Conservation (phyloP, 257 asterid species). For the Penstemon barbatus region DNA sequence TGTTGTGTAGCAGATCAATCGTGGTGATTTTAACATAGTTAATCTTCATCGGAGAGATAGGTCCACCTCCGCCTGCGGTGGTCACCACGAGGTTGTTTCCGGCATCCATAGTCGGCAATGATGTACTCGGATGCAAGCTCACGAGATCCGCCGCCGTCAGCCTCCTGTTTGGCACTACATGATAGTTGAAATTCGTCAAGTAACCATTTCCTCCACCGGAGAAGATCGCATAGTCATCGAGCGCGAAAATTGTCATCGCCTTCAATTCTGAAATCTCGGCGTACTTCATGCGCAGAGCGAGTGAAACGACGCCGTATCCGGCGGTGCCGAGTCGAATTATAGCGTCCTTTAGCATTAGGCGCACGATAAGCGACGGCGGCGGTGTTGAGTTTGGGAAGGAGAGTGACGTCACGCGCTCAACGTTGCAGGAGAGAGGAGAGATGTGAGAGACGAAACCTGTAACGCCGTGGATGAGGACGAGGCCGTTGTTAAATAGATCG, state of each 20-base stretch:
- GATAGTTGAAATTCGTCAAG: conserved; percentile 57
- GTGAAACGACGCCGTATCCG: conserved; percentile 62
- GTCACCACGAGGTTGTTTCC: conserved; percentile 61
- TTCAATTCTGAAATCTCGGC: conserved; percentile 53
- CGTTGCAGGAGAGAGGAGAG: conserved; percentile 70
- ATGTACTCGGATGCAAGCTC: conserved; percentile 44
- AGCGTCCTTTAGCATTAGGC: conserved; percentile 64
- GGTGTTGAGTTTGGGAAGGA: conserved; percentile 33
- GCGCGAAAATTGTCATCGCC: conserved; percentile 62
- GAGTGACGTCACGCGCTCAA: conserved; percentile 58
- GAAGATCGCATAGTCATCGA: conserved; percentile 60
- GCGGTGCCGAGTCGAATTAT: conserved; percentile 50
- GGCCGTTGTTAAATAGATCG: conserved; percentile 68
- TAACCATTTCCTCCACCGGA: conserved; percentile 55
- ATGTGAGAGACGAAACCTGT: conserved; percentile 65
- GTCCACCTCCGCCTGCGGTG: conserved; percentile 63
- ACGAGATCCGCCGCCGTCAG: conserved; percentile 58
- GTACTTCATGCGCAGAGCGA: conserved; percentile 61
- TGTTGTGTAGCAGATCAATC: conserved; percentile 63
- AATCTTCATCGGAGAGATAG: conserved; percentile 52
- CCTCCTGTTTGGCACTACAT: conserved; percentile 69
- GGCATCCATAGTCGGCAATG: conserved; percentile 55
- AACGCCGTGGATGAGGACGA: conserved; percentile 60
- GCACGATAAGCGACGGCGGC: conserved; percentile 44
- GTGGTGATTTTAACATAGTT: conserved; percentile 54